Conservation (phyloP, 106 monocot genomes). For the Platanthera zijinensis region DNA sequence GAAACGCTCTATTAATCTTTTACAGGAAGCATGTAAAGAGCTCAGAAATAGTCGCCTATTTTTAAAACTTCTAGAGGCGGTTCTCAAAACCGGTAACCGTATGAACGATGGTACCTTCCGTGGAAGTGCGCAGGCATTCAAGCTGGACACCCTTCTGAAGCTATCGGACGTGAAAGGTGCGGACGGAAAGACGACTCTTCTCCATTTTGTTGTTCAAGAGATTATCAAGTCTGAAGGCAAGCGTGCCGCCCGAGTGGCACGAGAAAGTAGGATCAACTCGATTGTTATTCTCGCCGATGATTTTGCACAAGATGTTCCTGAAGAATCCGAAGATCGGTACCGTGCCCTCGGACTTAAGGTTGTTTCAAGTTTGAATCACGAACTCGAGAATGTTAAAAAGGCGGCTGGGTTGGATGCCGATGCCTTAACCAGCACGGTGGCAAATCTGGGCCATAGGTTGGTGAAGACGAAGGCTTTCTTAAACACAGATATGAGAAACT, state of each 20-base stretch:
- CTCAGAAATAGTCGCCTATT: slow-evolving; percentile 45
- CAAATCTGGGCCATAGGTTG: slow-evolving; percentile 27
- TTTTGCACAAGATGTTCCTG: slow-evolving; percentile 14
- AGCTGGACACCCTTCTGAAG: slow-evolving; percentile 55
- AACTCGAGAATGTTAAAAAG: slow-evolving; percentile 56
- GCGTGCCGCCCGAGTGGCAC: slow-evolving; percentile 27
- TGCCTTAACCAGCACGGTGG: slow-evolving; percentile 17
- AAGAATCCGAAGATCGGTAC: slow-evolving; percentile 23
- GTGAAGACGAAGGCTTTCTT: slow-evolving; percentile 29
- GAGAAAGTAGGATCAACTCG: slow-evolving; percentile 20
- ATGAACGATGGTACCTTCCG: slow-evolving; percentile 71
- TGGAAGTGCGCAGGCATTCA: slow-evolving; percentile 60
- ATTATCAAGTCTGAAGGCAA: slow-evolving; percentile 47
- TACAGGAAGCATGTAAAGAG: slow-evolving; percentile 46
- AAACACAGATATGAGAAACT: slow-evolving; percentile 35
- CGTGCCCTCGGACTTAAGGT: slow-evolving; percentile 30
- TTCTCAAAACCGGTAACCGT: slow-evolving; percentile 59
- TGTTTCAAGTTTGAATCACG: slow-evolving; percentile 31
- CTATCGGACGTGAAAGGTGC: slow-evolving; percentile 57
- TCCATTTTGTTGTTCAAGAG: slow-evolving; percentile 63
- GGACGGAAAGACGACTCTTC: slow-evolving; percentile 52
- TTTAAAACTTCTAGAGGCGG: slow-evolving; percentile 48
- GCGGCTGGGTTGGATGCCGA: slow-evolving; percentile 48
- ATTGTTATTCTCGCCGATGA: slow-evolving; percentile 21
- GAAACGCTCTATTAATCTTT: neutral